Conservation (phyloP, 495 filamentous ascomycete genomes). For the Evernia prunastri region DNA sequence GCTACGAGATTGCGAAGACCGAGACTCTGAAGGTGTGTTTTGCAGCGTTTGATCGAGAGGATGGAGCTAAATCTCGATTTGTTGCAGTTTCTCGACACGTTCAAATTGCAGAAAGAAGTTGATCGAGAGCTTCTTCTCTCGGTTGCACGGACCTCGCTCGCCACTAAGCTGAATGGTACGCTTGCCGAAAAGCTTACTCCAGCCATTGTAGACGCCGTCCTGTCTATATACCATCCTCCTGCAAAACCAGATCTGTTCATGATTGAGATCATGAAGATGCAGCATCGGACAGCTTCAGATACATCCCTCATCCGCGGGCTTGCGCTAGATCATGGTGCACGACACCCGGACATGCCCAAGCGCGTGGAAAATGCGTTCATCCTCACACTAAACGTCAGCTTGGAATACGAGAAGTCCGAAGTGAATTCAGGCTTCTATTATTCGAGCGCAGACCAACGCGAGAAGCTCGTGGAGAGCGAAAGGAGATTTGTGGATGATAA, state of each 20-base stretch:
- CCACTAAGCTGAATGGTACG: conserved; percentile 83
- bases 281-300: conserved; percentile 91
- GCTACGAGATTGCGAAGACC: conserved; percentile 92
- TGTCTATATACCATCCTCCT: conserved; percentile 83
- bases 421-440: conserved; percentile 99
- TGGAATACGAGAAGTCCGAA: conserved; percentile 99
- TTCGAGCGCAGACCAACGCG: conserved; percentile 89
- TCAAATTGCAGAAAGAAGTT: conserved; percentile 80
- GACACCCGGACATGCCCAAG: conserved; percentile 98
- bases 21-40: conserved; percentile 75
- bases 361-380: conserved; percentile 92
- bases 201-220: conserved; percentile 89
- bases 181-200: conserved; percentile 89
- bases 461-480: conserved; percentile 96
- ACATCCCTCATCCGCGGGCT: conserved; percentile 92
- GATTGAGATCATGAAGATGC: conserved; percentile 99
- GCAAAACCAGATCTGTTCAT: conserved; percentile 96
- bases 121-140: conserved; percentile 91
- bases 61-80: conserved; percentile 1
- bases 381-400: conserved; percentile 87
- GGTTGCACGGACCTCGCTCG: conserved; percentile 88
- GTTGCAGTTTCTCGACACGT: conserved; percentile 79
- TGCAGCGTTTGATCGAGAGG: neutral
- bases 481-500: conserved; percentile 94
- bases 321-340: conserved; percentile 88